Conservation (phyloP, 495 filamentous ascomycete species). For the Parathielavia appendiculata region DNA sequence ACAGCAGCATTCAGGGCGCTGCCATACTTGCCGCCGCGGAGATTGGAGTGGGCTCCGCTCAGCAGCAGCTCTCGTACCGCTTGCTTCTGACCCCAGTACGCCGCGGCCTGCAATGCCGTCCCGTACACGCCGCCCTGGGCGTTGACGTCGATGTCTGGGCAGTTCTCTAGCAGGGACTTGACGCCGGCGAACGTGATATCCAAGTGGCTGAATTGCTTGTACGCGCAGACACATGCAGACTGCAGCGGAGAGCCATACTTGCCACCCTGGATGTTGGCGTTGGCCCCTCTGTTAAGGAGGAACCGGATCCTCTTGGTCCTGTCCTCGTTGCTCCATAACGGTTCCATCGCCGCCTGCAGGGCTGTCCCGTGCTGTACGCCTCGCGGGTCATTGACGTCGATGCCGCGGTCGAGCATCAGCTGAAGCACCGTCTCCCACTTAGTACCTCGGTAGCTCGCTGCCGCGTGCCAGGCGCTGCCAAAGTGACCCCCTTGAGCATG, state of each 20-base stretch:
- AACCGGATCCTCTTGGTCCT: background rate
- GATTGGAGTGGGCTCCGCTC: background rate
- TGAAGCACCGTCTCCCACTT: background rate
- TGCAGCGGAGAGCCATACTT: background rate
- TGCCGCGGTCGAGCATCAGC: background rate
- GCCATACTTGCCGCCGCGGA: background rate
- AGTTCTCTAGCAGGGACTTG: background rate
- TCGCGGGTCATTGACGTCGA: background rate
- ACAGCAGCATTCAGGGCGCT: conserved; percentile 1
- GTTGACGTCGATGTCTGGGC: background rate
- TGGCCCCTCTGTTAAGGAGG: background rate
- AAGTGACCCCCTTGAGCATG: background rate
- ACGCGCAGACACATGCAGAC: background rate
- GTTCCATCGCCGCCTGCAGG: background rate
- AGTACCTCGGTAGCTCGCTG: background rate
- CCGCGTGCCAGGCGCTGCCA: conserved; percentile 1
- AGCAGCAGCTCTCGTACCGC: background rate
- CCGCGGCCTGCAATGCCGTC: background rate
- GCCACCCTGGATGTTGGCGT: background rate
- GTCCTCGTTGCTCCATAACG: background rate
- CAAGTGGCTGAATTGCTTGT: background rate
- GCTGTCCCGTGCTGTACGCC: background rate
- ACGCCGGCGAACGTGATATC: background rate
- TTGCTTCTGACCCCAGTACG: background rate
- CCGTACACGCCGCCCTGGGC: background rate